These are phyloP conservation scores for Incumbomyces lentus DNA, from an alignment of 2,329 filamentous ascomycete genomes.

Conservation along the genomic window DNA sequence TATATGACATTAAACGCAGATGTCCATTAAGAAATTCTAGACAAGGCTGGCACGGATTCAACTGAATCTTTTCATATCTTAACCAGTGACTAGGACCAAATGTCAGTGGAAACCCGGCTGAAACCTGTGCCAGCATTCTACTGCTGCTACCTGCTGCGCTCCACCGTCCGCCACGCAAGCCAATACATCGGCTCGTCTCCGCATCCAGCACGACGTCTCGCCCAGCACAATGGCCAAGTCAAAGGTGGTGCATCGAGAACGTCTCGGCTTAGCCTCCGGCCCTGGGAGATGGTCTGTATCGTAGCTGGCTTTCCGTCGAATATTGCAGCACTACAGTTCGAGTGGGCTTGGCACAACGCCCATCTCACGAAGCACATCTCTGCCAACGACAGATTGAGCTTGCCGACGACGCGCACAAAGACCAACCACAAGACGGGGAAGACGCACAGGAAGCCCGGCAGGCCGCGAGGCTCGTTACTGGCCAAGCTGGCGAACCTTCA, in stretches of 20 bases:
- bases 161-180: constrained; percentile 56
- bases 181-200: constrained; percentile 91
- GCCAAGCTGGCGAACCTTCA: constrained; percentile 72
- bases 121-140: constrained; percentile 74
- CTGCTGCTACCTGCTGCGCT: constrained; percentile 84
- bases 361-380: constrained; percentile 72
- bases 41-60: too few species aligned
- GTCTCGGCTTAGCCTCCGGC: constrained; percentile 54
- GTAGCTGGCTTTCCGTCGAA: constrained; percentile 83
- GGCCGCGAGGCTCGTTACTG: constrained; percentile 50
- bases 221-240: constrained; percentile 79
- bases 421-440: constrained; percentile 27
- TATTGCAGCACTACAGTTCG: constrained; percentile 83
- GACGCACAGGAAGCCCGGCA: constrained; percentile 40
- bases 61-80: too few species aligned
- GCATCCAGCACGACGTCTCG: constrained; percentile 70
- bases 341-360: constrained; percentile 89
- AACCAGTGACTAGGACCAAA: too few species aligned
- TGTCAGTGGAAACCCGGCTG: constrained; percentile 25
- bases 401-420: constrained; percentile 16
- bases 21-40: too few species aligned
- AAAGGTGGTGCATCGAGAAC: constrained; percentile 77
- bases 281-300: constrained; percentile 84
- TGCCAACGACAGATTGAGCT: constrained; percentile 34
- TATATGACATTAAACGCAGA: too few species aligned